A percentile compares a stretch with the other conserved stretches of the same genome.
phyloP scores from a whole-genome alignment of 2,329 filamentous ascomycete species.

The Dothidotthia symphoricarpi region DNA sequence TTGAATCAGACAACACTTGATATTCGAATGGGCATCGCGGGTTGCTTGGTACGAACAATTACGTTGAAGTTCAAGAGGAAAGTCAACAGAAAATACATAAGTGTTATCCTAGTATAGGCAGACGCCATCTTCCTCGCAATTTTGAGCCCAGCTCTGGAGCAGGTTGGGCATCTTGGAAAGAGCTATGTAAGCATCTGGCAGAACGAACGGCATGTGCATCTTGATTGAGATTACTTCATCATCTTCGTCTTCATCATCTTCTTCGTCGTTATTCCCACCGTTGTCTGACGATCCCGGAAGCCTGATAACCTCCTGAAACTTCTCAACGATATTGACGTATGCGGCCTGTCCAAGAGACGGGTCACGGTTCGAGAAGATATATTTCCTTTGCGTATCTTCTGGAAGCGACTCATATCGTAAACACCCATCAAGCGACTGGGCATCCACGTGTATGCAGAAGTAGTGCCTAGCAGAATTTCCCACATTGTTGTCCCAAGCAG shows the following conservation, averaged over 20 bases:
- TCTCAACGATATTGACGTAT: slow-evolving; percentile 4
- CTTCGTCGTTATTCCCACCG: not conserved
- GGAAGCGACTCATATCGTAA: slow-evolving; percentile 1
- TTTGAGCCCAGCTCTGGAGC: no score
- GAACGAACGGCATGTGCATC: not conserved
- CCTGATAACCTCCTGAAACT: not conserved
- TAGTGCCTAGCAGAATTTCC: not conserved
- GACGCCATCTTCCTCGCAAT: no score
- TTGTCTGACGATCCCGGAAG: not conserved
- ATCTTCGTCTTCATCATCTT: not conserved
- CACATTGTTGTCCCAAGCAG: not conserved
- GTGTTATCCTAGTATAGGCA: no score
- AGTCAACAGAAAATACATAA: no score
- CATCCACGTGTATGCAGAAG: slow-evolving; percentile 8
- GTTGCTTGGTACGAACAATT: no score
- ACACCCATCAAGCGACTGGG: slow-evolving; percentile 3
- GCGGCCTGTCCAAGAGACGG: slow-evolving; percentile 1
- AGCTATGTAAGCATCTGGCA: slow-evolving; percentile 1
- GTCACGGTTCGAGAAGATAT: not conserved
- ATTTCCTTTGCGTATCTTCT: not conserved
- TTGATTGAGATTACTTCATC: slow-evolving; percentile 2
- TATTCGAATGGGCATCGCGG: no score
- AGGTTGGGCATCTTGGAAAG: not conserved
- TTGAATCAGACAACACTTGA: no score
- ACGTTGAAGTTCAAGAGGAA: no score